These are phyloP conservation scores for Stylonectria norvegica DNA, from an alignment of 2,329 filamentous ascomycete genomes.

Conservation along the genomic window DNA sequence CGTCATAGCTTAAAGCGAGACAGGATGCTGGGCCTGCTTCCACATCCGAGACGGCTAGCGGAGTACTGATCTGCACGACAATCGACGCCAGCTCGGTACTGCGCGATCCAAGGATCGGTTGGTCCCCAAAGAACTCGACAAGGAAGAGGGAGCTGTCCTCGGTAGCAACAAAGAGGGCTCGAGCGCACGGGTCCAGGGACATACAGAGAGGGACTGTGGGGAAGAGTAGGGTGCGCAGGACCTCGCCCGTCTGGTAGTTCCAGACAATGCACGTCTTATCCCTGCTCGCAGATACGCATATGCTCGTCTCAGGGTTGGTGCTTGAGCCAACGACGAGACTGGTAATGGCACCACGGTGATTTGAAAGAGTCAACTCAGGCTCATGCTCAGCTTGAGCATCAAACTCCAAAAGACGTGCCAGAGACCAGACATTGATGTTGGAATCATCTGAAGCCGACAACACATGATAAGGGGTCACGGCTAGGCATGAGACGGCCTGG, in stretches of 20 bases:
- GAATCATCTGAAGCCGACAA: conserved; percentile 81
- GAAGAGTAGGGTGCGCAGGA: conserved; percentile 79
- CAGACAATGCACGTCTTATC: conserved; percentile 90
- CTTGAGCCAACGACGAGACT: conserved; percentile 62
- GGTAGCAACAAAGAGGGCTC: conserved; percentile 77
- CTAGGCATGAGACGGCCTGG: conserved; percentile 74
- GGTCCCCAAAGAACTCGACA: conserved; percentile 65
- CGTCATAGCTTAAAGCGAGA: conserved; percentile 76
- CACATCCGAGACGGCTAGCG: conserved; percentile 55
- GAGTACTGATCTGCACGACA: conserved; percentile 52
- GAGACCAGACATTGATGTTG: conserved; percentile 88
- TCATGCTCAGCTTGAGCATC: conserved; percentile 55
- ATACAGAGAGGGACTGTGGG: conserved; percentile 69
- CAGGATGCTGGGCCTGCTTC: conserved; percentile 65
- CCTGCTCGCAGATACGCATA: conserved; percentile 78
- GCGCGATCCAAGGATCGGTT: conserved; percentile 52
- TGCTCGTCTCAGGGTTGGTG: conserved; percentile 64
- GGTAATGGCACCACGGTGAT: conserved; percentile 72
- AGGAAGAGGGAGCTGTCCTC: conserved; percentile 78
- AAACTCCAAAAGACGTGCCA: conserved; percentile 67
- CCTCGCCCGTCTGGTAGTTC: conserved; percentile 79
- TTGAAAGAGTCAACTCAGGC: conserved; percentile 73
- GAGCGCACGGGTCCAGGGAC: conserved; percentile 75
- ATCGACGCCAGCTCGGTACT: conserved; percentile 53
- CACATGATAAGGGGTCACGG: conserved; percentile 67